A percentile compares a stretch with the other conserved stretches of the same genome.
These are phyloP conservation scores for Pelargonium exstipulatum DNA, from an alignment of 441 rosid genomes.

Conservation along the genomic window DNA sequence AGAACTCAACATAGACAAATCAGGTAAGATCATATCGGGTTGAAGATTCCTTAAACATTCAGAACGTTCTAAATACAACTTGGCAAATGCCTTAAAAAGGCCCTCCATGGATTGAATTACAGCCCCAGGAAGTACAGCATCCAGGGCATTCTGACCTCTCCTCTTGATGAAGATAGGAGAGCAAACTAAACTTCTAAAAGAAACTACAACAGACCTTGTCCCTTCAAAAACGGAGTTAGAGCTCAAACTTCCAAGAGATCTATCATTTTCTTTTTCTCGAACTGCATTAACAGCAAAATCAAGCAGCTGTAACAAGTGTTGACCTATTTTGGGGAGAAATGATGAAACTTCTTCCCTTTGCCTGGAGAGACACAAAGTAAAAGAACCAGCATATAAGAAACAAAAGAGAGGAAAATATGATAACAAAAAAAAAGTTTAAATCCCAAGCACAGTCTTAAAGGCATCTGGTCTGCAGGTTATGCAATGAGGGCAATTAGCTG, in stretches of 20 bases:
- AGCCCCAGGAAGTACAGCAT: constrained; percentile 33
- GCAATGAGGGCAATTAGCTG: not conserved
- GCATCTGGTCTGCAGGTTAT: not conserved
- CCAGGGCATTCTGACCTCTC: constrained; percentile 39
- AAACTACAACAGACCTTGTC: constrained; percentile 45
- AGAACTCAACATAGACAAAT: constrained; percentile 38
- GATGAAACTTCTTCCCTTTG: constrained; percentile 47
- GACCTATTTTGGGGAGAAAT: constrained; percentile 53
- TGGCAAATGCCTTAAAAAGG: constrained; percentile 56
- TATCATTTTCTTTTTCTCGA: constrained; percentile 39
- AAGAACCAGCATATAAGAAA: constrained; percentile 12
- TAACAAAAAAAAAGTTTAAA: not conserved
- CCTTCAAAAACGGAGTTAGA: constrained; percentile 37
- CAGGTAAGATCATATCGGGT: constrained; percentile 31
- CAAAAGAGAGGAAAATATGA: not conserved
- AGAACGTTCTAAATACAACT: constrained; percentile 48
- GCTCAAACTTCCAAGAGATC: constrained; percentile 50
- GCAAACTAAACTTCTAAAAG: constrained; percentile 58
- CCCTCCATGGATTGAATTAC: constrained; percentile 53
- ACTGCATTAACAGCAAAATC: constrained; percentile 47
- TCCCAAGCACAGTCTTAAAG: not conserved
- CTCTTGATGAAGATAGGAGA: constrained; percentile 49
- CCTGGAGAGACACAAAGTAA: constrained; percentile 38
- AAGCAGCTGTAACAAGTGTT: constrained; percentile 52
- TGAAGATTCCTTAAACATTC: constrained; percentile 37